Evolutionary conservation across 2,329 filamentous ascomycete species (phyloP).

Genomic region (Penicillium sp.): DNA sequence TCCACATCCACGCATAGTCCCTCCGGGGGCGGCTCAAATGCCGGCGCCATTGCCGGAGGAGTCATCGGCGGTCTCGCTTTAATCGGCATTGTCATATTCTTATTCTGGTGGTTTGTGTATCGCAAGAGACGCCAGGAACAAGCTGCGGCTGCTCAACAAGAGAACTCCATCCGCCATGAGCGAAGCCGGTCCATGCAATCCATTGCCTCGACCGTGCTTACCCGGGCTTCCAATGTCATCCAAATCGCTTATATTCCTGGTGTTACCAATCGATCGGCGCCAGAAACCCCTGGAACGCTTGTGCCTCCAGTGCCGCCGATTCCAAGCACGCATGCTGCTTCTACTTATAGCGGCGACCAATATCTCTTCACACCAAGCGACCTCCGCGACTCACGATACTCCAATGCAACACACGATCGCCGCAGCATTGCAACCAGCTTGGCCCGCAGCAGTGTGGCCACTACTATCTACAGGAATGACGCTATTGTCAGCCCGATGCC

Average conservation of each 20-base stretch:
- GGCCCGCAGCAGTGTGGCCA: slow-evolving; percentile 67
- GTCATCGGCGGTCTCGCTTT: slow-evolving; percentile 79
- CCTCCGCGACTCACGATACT: slow-evolving; percentile 86
- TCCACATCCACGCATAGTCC: slow-evolving; percentile 17
- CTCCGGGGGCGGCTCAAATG: slow-evolving; percentile 54
- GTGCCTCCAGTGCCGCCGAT: slow-evolving; percentile 94
- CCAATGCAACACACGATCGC: slow-evolving; percentile 61
- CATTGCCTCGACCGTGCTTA: slow-evolving; percentile 91
- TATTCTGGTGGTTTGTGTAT: slow-evolving; percentile 84
- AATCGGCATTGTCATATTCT: slow-evolving; percentile 69
- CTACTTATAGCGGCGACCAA: slow-evolving; percentile 56
- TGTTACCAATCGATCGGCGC: slow-evolving; percentile 85
- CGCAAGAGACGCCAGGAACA: slow-evolving; percentile 66
- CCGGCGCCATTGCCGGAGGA: slow-evolving; percentile 85
- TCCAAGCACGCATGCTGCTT: slow-evolving; percentile 52
- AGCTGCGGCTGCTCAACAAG: slow-evolving; percentile 37
- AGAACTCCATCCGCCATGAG: slow-evolving; percentile 44
- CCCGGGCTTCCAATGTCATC: slow-evolving; percentile 95
- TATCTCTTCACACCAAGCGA: slow-evolving; percentile 93
- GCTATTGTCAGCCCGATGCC: slow-evolving; percentile 74
- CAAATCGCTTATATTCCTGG: slow-evolving; percentile 99
- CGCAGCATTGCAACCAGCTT: slow-evolving; percentile 50
- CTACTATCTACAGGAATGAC: slow-evolving; percentile 90
- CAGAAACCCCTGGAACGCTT: slow-evolving; percentile 73
- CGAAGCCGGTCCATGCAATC: slow-evolving; percentile 74